Percentiles rank a stretch among this genome's conserved stretches.
Evolutionary conservation across 495 filamentous ascomycete species (phyloP).

Genomic region (Lasiosphaeria miniovina): DNA sequence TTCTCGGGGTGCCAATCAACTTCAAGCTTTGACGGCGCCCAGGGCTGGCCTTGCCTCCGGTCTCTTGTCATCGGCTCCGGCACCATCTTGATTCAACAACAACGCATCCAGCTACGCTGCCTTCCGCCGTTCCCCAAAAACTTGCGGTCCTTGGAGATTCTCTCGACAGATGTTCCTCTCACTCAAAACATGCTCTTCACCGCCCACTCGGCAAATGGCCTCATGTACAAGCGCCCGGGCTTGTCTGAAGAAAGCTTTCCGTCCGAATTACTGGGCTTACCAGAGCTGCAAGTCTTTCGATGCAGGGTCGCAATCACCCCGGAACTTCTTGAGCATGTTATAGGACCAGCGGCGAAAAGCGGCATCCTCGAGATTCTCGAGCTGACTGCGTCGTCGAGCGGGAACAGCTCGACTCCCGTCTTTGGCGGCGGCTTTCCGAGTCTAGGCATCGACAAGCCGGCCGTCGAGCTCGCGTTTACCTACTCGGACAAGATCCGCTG

Average conservation of each 20-base stretch:
- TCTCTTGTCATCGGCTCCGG: background rate
- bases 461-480: slow-evolving; percentile 15
- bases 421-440: slow-evolving; percentile 1
- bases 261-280: slow-evolving; percentile 3
- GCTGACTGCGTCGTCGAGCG: background rate
- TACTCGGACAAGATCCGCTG: slow-evolving; percentile 15
- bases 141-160: slow-evolving; percentile 14
- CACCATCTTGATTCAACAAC: background rate
- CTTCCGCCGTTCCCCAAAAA: slow-evolving; percentile 11
- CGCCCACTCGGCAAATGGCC: background rate
- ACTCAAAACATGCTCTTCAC: slow-evolving; percentile 9
- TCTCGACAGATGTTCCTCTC: background rate
- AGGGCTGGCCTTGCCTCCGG: background rate
- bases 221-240: background rate
- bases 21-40: no score
- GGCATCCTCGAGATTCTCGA: slow-evolving; percentile 25
- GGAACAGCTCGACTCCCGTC: background rate
- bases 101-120: background rate
- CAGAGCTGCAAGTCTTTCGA: slow-evolving; percentile 24
- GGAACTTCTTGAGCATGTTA: slow-evolving; percentile 6
- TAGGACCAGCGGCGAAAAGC: slow-evolving; percentile 10
- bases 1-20: no score
- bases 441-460: background rate
- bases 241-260: background rate
- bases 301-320: slow-evolving; percentile 7